Evolutionary conservation across 768 basidiomycete species (phyloP), one percentile per base, ranked within the genome.

Genomic region (Sporobolomyces roseus): DNA sequence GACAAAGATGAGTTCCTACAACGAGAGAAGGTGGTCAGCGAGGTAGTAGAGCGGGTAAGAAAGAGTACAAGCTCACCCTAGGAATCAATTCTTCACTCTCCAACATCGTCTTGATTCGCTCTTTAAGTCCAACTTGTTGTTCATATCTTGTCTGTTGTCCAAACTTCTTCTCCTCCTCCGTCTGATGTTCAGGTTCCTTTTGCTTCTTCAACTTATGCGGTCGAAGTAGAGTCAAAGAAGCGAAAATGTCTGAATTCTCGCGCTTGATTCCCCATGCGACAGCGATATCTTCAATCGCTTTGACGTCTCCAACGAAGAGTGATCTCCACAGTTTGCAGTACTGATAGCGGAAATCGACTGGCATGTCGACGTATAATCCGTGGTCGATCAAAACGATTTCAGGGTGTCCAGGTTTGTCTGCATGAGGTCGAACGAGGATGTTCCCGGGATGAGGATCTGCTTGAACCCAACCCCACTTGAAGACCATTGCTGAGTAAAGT

Each of bases 401-500:
- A 10, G 81, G 80, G 51, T 78, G 76, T 1, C 75, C 75, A 21
- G 77, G 77, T 63, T 79, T 1, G 84, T 85, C 12, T 83, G 89
- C 74, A 87, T 84, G 78, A 85, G 77, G 77, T 51, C 81, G 85
- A 66, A 93, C 83, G 78, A 94, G 91, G 14, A 89, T 88, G 65
- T 81, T 81, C 5, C 79, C 80, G 0, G 80, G 81, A 71, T 82
- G 85, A 12, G 85, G 84, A 72, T 85, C 84, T 75, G 91, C 91
- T 78, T 81, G 80, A 4, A 80, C 87, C 83, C 87, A 92, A 16
- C 92, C 91, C 89, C 89, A 96, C 66, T 84, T 84, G 78, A 96
- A 97, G 79, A 93, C 93, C 81, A 80, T 79, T 86, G 88, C 90
- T 35, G 87, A 87, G 81, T 93, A 93, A 3, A 91, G 81, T 68